Evolutionary conservation across 1,284 basidiomycete genomes (phyloP), one percentile per base, ranked within the genome.

Genomic region (Fomitopsis betulina): DNA sequence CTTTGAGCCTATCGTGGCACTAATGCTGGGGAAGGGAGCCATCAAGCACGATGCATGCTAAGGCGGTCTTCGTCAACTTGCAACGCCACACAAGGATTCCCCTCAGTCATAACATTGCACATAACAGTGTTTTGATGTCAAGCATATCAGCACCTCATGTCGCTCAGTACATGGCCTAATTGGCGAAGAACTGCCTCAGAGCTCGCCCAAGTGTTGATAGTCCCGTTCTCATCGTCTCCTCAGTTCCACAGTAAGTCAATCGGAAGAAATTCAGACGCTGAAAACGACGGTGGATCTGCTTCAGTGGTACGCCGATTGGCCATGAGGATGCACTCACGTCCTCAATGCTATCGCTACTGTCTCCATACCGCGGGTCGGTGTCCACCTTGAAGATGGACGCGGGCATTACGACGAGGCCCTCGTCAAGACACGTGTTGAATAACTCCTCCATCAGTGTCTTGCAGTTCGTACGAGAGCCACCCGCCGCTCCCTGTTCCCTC

Each of bases 231-330:
- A 80, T 79, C 15, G 67, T 69, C 30, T 73, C 70, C 56, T 75
- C 73, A 23, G 73, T 73, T 6, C 78, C 77, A n/a, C 75, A 76
- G 60, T 77, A 80, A 1, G 78, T 79, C 2, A 74, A 72, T 8
- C 78, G 74, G 59, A 79, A 69, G 65, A 69, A 76, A 64, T 75
- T 74, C 40, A 72, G 56, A 10, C 73, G 70, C 71, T 76, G 58
- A 39, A 50, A 60, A 39, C 38, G 33, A n/a, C 54, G 13, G n/a
- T 12, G 32, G 51, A 38, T 58, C n/a, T 33, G 53, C 60, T 15
- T 55, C 53, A 47, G 40, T 38, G 33, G 23, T 19, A 5, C 42
- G n/a, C 23, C 15, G 25, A 35, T 35, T 3, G 33, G 43, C 35
- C 35, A 37, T 13, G 13, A 51, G 45, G 19, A 15, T 27, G 6